A percentile compares a stretch with the other conserved stretches of the same genome.
phyloP scores from a whole-genome alignment of 805 yeast species.

The Candida schatavii region DNA sequence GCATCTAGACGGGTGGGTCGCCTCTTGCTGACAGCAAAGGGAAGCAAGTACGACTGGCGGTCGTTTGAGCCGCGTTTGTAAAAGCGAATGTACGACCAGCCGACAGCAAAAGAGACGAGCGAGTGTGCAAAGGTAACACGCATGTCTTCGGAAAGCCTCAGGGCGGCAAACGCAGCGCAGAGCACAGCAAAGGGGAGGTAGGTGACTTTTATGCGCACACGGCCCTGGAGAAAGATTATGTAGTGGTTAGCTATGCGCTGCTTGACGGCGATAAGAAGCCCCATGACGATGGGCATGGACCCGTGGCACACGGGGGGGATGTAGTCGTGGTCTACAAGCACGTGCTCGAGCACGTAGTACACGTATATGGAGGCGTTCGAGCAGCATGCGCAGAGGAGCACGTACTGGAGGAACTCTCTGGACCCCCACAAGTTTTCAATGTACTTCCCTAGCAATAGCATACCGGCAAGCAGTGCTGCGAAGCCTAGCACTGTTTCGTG shows the following conservation, averaged over 20 bases:
- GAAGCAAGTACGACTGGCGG: slow-evolving; percentile 41
- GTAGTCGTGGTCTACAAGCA: slow-evolving; percentile 5
- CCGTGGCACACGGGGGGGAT: slow-evolving; percentile 49
- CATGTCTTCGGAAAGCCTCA: slow-evolving; percentile 25
- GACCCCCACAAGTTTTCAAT: slow-evolving; percentile 67
- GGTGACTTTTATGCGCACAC: slow-evolving; percentile 42
- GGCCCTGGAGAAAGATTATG: slow-evolving; percentile 45
- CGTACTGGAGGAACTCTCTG: slow-evolving; percentile 48
- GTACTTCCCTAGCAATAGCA: slow-evolving; percentile 57
- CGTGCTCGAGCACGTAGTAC: slow-evolving; percentile 13
- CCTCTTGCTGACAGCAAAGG: slow-evolving; percentile 19
- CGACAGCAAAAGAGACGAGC: slow-evolving; percentile 29
- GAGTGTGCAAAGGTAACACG: slow-evolving; percentile 22
- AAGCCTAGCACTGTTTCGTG: slow-evolving; percentile 44
- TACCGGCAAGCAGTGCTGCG: slow-evolving; percentile 31
- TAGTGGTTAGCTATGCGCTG: slow-evolving; percentile 65
- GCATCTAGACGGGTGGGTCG: background rate
- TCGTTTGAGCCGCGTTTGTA: slow-evolving; percentile 42
- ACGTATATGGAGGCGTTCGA: slow-evolving; percentile 35
- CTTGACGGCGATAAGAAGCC: slow-evolving; percentile 61
- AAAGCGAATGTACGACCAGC: slow-evolving; percentile 41
- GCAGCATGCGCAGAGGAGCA: slow-evolving; percentile 31
- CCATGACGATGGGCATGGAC: slow-evolving; percentile 52
- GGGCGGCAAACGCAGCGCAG: slow-evolving; percentile 21
- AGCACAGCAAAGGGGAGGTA: slow-evolving; percentile 36